Percentiles rank a stretch among this genome's conserved stretches.
These are phyloP conservation scores for Peronospora belbahrii DNA, from an alignment of 352 stramenopile genomes.

Conservation along the genomic window DNA sequence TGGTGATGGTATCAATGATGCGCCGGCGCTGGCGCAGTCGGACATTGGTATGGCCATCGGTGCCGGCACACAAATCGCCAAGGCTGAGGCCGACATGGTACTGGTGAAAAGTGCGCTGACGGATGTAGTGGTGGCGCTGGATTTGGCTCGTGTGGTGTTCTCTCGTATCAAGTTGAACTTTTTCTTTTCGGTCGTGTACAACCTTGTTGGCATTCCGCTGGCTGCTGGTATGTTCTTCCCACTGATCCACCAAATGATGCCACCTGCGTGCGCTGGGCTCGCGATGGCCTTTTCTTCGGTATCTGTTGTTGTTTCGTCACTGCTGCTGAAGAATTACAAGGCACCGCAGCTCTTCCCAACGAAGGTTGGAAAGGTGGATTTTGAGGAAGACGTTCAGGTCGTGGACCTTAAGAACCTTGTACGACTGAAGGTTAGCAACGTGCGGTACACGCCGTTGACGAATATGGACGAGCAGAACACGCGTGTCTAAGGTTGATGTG, in stretches of 20 bases:
- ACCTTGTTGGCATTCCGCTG: slow-evolving; percentile 74
- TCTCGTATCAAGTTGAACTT: slow-evolving; percentile 82
- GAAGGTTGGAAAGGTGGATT: slow-evolving; percentile 42
- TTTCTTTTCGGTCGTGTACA: slow-evolving; percentile 86
- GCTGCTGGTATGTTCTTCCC: slow-evolving; percentile 83
- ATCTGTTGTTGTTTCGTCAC: slow-evolving; percentile 91
- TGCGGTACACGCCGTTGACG: slow-evolving; percentile 58
- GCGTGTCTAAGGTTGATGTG: slow-evolving; percentile 8
- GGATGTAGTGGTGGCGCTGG: slow-evolving; percentile 78
- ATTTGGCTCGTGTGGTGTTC: slow-evolving; percentile 77
- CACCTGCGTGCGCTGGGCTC: slow-evolving; percentile 91
- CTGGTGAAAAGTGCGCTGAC: slow-evolving; percentile 79
- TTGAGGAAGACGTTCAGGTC: slow-evolving; percentile 57
- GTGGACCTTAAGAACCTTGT: slow-evolving; percentile 76
- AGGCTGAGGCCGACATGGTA: slow-evolving; percentile 84
- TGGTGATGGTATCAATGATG: slow-evolving; percentile 94
- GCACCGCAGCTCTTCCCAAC: slow-evolving; percentile 27
- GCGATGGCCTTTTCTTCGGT: slow-evolving; percentile 95
- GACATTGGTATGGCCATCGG: slow-evolving; percentile 91
- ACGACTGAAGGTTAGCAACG: slow-evolving; percentile 43
- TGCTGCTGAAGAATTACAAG: slow-evolving; percentile 87
- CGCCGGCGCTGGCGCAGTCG: slow-evolving; percentile 86
- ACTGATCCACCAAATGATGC: slow-evolving; percentile 84
- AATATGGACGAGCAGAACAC: slow-evolving; percentile 41
- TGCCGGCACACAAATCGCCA: slow-evolving; percentile 86